Percentiles rank a stretch among this genome's conserved stretches.
These are phyloP conservation scores for Solanum rostratum DNA, from an alignment of 257 asterid species.

Conservation along the genomic window DNA sequence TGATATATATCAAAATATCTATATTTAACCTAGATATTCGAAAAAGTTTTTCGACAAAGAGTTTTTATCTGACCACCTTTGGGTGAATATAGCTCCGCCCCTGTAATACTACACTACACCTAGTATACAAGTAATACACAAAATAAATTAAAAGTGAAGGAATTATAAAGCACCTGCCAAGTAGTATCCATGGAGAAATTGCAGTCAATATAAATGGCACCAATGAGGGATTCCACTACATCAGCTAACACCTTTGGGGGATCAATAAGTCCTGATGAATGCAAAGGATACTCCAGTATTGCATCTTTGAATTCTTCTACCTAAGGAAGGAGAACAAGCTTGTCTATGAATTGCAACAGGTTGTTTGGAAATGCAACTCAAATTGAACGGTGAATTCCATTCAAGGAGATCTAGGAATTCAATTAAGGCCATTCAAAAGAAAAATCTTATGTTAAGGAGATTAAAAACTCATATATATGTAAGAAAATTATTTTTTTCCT, in stretches of 20 bases:
- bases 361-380: background rate
- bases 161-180: conserved; percentile 22
- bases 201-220: conserved; percentile 38
- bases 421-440: background rate
- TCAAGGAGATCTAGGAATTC: background rate
- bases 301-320: conserved; percentile 26
- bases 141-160: background rate
- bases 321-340: conserved; percentile 2
- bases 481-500: background rate
- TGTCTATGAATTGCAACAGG: background rate
- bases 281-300: conserved; percentile 31
- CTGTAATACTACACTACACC: too few species aligned
- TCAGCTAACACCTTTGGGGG: conserved; percentile 53
- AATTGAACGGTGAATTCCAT: background rate
- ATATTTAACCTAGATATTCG: too few species aligned
- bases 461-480: background rate
- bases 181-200: conserved; percentile 17
- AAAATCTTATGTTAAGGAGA: background rate
- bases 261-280: conserved; percentile 41
- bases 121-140: background rate
- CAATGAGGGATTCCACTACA: conserved; percentile 39
- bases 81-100: too few species aligned
- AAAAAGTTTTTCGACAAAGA: too few species aligned
- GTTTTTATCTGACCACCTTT: too few species aligned
- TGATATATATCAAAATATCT: too few species aligned